Base-by-base conservation (phyloP, 352 stramenopile species). In the Pythium aphanidermatum region DNA sequence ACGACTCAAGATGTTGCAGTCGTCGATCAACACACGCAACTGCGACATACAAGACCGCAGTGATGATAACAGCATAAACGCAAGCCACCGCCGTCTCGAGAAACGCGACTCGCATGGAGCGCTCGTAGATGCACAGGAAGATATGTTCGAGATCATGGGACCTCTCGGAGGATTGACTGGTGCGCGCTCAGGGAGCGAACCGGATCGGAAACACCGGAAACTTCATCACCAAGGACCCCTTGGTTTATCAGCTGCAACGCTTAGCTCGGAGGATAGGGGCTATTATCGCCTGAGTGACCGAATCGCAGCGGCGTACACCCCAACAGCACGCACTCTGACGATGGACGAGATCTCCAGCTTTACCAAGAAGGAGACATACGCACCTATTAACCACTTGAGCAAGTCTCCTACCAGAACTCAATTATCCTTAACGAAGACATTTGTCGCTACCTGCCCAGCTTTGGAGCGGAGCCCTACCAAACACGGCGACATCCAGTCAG, bases 221-320 rank as follows among this genome's bases (percentile, higher is more conserved):
- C 17, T 56, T 4, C 50, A 46, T 2, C 34, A 60, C 12, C 38
- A 31, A 16, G 21, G 36, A 20, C 21, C 31, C 5, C 24, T 23
- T n/a, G 35, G 28, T 26, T 31, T 26, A 5, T 47, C 53, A 1
- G 45, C 51, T 6, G 1, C 32, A 12, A 61, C 51, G 53, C 20
- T 57, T 14, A 6, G 54, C 11, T 21, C 70, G 3, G 74, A 93
- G 45, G 81, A 90, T 35, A 61, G 76, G 20, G 60, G 61, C 2
- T 93, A 92, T 50, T 89, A 87, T 45, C 75, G 77, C 25, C 31
- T 86, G n/a, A 93, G 79, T 33, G 82, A 93, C 48, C 74, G 79
- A 7, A 91, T 93, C 26, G 82, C 73, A 29, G 55, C 70, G 3
- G 82, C 65, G 31, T 93, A 93, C 57, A 90, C 82, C 13, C 65